Conservation (phyloP, 768 basidiomycete genomes). For the Lactarius tabidus region DNA sequence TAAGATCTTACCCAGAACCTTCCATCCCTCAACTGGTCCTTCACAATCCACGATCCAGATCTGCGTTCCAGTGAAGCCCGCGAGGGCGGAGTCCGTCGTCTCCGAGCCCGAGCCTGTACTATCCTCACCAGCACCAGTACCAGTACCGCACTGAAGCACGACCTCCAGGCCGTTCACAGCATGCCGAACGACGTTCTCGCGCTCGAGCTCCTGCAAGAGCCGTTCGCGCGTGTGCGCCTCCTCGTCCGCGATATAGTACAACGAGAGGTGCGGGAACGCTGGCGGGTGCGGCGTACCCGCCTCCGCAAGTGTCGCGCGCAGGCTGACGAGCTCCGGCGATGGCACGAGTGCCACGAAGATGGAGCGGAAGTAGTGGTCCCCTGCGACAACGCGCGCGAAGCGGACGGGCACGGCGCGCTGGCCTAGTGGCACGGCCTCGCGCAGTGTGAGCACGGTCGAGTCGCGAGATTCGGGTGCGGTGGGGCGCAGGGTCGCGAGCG, state of each 20-base stretch:
- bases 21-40: slow-evolving; percentile 59
- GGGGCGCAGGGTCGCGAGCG: slow-evolving; percentile 44
- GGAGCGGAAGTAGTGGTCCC: slow-evolving; percentile 66
- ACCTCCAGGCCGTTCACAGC: slow-evolving; percentile 26
- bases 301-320: slow-evolving; percentile 49
- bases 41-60: slow-evolving; percentile 59
- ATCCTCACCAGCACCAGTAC: slow-evolving; percentile 19
- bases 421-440: slow-evolving; percentile 37
- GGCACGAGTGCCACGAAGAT: slow-evolving; percentile 54
- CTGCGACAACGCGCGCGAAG: slow-evolving; percentile 54
- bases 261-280: slow-evolving; percentile 64
- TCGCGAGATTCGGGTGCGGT: neutral
- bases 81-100: slow-evolving; percentile 12
- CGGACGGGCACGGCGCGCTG: slow-evolving; percentile 38
- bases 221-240: slow-evolving; percentile 54
- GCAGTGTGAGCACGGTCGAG: slow-evolving; percentile 33
- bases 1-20: slow-evolving; percentile 40
- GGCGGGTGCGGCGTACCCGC: slow-evolving; percentile 45
- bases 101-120: neutral
- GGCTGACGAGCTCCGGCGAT: slow-evolving; percentile 40
- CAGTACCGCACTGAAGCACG: slow-evolving; percentile 32
- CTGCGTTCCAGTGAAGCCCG: slow-evolving; percentile 44
- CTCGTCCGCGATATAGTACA: slow-evolving; percentile 68
- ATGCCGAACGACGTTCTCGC: slow-evolving; percentile 35
- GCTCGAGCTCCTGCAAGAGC: slow-evolving; percentile 43